These are phyloP conservation scores for Chaetomium globosum DNA, from an alignment of 2,329 filamentous ascomycete genomes.

Conservation along the genomic window DNA sequence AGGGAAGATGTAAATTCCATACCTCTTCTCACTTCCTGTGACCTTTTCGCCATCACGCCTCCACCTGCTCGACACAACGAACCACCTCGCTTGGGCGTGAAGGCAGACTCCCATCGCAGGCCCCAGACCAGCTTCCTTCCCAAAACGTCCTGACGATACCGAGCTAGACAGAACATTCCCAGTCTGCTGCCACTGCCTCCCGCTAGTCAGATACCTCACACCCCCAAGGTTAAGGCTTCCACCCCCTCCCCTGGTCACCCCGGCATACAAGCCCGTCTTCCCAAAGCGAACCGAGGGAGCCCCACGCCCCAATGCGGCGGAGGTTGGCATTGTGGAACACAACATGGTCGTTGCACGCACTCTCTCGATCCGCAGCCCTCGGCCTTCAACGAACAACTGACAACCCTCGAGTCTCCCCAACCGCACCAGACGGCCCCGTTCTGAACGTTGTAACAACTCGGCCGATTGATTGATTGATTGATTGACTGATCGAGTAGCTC, in stretches of 20 bases:
- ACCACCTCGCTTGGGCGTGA: conserved; percentile 9
- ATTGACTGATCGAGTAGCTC: not conserved
- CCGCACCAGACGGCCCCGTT: not conserved
- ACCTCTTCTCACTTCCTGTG: conserved; percentile 12
- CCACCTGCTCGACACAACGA: conserved; percentile 11
- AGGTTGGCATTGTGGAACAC: not conserved
- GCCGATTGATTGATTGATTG: not conserved
- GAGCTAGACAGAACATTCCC: not conserved
- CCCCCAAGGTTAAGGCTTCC: not conserved
- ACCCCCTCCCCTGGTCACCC: not conserved
- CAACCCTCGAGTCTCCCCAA: not conserved
- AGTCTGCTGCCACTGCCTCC: conserved; percentile 9
- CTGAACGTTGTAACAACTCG: not conserved
- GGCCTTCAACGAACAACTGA: not conserved
- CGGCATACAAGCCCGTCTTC: not conserved
- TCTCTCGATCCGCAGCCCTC: not conserved
- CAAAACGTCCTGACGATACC: not conserved
- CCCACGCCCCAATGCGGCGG: conserved; percentile 8
- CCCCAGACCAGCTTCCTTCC: not conserved
- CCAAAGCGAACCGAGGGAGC: not conserved
- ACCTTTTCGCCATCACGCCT: not conserved
- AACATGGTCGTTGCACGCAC: conserved; percentile 1
- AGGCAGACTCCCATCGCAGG: not conserved
- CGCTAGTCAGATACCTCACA: conserved; percentile 1
- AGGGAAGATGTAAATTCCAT: not conserved